Evolutionary conservation across 2,329 filamentous ascomycete genomes (phyloP).

Genomic region (Metarhizium album): DNA sequence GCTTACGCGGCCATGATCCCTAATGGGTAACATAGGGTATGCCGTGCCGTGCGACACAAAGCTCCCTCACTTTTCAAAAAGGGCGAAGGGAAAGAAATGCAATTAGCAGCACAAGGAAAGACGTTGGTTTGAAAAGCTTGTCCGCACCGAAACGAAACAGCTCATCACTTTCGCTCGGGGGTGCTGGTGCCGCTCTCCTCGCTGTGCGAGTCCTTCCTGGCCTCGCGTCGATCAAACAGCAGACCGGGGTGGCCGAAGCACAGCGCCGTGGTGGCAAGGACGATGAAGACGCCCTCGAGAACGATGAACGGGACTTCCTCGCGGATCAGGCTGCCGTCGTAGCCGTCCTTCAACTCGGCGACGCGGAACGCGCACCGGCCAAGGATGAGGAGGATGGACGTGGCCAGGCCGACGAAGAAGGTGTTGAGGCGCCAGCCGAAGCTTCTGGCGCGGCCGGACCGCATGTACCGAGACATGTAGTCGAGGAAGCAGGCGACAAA

Average conservation of each 20-base stretch:
- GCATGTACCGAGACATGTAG: conserved; percentile 36
- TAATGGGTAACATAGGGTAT: too few species aligned
- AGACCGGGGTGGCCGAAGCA: conserved; percentile 31
- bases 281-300: conserved; percentile 36
- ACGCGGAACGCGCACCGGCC: conserved; percentile 54
- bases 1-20: too few species aligned
- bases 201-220: conserved; percentile 11
- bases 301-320: conserved; percentile 42
- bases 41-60: too few species aligned
- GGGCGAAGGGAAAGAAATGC: too few species aligned
- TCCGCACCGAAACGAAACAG: background rate
- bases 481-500: conserved; percentile 39
- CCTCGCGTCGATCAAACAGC: conserved; percentile 20
- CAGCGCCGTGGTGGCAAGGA: conserved; percentile 26
- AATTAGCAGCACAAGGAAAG: background rate
- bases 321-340: conserved; percentile 41
- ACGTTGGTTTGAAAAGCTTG: too few species aligned
- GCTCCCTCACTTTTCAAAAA: too few species aligned
- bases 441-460: conserved; percentile 14
- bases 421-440: conserved; percentile 20
- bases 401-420: conserved; percentile 42
- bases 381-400: conserved; percentile 49
- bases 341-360: conserved; percentile 54
- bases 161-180: background rate
- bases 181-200: conserved; percentile 15